These are phyloP conservation scores for Aureobasidium subglaciale DNA, from an alignment of 2,329 filamentous ascomycete species.

Conservation along the genomic window DNA sequence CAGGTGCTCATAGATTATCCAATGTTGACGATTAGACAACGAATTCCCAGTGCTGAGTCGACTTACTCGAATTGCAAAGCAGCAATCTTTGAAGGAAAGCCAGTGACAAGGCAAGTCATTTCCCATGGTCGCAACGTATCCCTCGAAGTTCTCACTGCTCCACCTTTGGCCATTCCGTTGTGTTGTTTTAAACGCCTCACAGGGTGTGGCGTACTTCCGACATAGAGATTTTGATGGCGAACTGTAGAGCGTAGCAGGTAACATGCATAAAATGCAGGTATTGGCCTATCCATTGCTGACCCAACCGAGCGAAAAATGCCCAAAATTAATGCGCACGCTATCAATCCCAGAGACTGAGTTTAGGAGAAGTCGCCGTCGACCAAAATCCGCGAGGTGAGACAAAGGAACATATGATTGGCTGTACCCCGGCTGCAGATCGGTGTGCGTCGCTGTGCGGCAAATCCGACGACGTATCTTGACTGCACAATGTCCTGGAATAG, in stretches of 20 bases:
- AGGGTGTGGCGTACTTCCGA: constrained; percentile 88
- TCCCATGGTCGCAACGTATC: constrained; percentile 74
- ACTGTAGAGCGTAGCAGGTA: constrained; percentile 84
- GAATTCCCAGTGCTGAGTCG: neutral
- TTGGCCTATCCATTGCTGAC: constrained; percentile 43
- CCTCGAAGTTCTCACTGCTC: constrained; percentile 68
- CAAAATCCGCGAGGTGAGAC: constrained; percentile 2
- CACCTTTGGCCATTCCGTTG: constrained; percentile 77
- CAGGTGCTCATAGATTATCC: neutral
- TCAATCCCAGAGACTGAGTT: neutral
- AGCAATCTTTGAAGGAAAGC: constrained; percentile 79
- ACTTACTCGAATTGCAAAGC: constrained; percentile 90
- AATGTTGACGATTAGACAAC: neutral
- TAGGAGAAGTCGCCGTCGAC: neutral
- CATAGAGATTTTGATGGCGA: constrained; percentile 65
- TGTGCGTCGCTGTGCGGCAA: neutral
- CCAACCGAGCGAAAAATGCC: neutral
- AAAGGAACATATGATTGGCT: constrained; percentile 4
- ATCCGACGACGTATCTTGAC: constrained; percentile 7
- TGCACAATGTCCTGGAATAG: neutral
- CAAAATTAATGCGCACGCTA: too few relatives aligned
- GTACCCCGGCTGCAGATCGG: constrained; percentile 7
- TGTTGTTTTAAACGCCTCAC: constrained; percentile 80
- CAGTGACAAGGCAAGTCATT: constrained; percentile 78
- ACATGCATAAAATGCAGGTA: constrained; percentile 87